Conservation (phyloP, 169 alveolate genomes). For the Eimeria nieschulzi region DNA sequence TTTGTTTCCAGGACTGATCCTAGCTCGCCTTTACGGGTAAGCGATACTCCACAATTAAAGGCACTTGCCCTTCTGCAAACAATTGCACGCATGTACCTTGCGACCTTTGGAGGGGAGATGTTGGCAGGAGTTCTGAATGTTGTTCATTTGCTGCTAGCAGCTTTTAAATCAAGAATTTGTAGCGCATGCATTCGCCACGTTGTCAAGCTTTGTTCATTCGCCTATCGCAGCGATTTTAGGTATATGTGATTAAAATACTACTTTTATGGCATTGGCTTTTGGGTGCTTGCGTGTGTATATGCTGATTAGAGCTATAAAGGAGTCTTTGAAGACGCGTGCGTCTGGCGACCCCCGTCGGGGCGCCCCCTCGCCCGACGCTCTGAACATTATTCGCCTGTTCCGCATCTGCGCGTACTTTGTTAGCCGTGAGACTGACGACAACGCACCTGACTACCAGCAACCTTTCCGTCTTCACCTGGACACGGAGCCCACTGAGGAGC, state of each 20-base stretch:
- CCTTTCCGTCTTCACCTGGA: slow-evolving; percentile 56
- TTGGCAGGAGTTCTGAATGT: too few species aligned
- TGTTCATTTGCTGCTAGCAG: too few species aligned
- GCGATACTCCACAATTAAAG: background rate
- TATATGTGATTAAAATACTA: too few species aligned
- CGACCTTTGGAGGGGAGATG: too few species aligned
- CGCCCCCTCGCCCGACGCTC: slow-evolving; percentile 76
- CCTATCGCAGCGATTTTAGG: too few species aligned
- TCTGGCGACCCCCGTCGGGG: background rate
- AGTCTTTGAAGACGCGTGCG: background rate
- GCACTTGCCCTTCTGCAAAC: too few species aligned
- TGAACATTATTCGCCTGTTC: slow-evolving; percentile 81
- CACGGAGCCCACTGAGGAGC: slow-evolving; percentile 12
- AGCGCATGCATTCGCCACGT: too few species aligned
- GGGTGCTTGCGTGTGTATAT: too few species aligned
- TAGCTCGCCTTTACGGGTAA: slow-evolving; percentile 73
- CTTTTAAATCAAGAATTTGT: too few species aligned
- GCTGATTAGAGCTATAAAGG: slow-evolving; percentile 24
- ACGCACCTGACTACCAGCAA: slow-evolving; percentile 84
- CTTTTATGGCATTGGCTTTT: too few species aligned
- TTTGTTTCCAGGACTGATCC: slow-evolving; percentile 80
- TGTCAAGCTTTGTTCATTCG: too few species aligned
- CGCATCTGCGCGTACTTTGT: slow-evolving; percentile 86
- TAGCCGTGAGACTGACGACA: slow-evolving; percentile 83
- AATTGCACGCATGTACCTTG: too few species aligned